Evolutionary conservation across 768 basidiomycete genomes (phyloP), one percentile per base, ranked within the genome.

Genomic region (Russula compacta): DNA sequence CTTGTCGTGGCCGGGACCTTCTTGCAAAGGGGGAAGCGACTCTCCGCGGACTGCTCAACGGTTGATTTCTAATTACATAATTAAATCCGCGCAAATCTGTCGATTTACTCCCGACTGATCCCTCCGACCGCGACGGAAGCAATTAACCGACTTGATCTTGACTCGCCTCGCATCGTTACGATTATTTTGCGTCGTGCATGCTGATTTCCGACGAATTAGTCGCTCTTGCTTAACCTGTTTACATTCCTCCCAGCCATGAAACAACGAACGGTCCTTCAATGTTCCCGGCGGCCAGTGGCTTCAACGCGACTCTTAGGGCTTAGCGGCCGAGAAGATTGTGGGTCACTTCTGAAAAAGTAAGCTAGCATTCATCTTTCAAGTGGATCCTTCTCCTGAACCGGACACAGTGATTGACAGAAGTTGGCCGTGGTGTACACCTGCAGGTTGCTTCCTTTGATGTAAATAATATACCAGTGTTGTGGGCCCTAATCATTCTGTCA

Each of bases 61-160:
- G 51, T 63, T 36, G 48, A 33, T 60, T 57, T 36, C 29, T 42
- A 21, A 47, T 62, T 58, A 62, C n/a, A 21, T 62, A 62, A 62
- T 48, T 44, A 40, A 15, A 4, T 50, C 29, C 19, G 21, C 32
- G 10, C 15, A 46, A 59, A 43, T 58, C 50, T 17, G 6, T 17
- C 19, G 39, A 58, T 53, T 48, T 56, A 36, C 53, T 60, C 55
- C 53, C 59, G 53, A 29, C 32, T 7, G 33, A 24, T 15, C 8
- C 15, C 11, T 9, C 14, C 29, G 15, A 32, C 15, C 38, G 14
- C 14, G 6, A 47, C 32, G 48, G 48, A 49, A 17, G 32, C 48
- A 49, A 48, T 24, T 15, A 38, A 8, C 12, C 36, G 36, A 38
- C 8, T 38, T 38, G 36, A 12, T 38, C 7, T 38, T 29, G 24